Conservation (phyloP, 2,329 filamentous ascomycete species). For the Ustulina deusta region DNA sequence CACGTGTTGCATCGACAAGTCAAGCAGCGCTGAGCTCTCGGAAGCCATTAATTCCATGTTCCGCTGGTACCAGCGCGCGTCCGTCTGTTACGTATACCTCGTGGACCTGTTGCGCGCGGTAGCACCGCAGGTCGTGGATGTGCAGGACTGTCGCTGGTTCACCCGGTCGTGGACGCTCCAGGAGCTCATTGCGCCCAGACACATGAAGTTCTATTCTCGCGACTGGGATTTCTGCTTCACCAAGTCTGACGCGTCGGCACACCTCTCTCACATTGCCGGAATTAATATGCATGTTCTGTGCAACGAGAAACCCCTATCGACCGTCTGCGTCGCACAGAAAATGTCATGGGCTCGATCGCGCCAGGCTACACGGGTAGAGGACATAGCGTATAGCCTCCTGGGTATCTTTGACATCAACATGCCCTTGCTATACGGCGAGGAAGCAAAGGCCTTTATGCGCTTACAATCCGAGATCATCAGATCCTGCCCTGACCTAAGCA, state of each 20-base stretch:
- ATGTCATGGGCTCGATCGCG: slow-evolving; percentile 6
- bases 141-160: slow-evolving; percentile 6
- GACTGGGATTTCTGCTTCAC: background rate
- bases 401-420: slow-evolving; percentile 7
- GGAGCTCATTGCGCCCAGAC: slow-evolving; percentile 7
- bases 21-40: slow-evolving; percentile 13
- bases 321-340: slow-evolving; percentile 6
- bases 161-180: slow-evolving; percentile 9
- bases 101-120: background rate
- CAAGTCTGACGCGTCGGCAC: background rate
- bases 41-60: no score
- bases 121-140: background rate
- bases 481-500: background rate
- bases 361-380: background rate
- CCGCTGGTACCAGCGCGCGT: background rate
- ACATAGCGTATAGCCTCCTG: slow-evolving; percentile 1
- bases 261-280: background rate
- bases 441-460: background rate
- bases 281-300: background rate
- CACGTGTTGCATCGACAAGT: slow-evolving; percentile 12
- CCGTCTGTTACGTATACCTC: slow-evolving; percentile 1
- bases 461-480: background rate
- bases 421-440: background rate
- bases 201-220: background rate
- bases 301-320: background rate